phyloP scores from a whole-genome alignment of 2,329 filamentous ascomycete species.

The Cladosporium phlei region DNA sequence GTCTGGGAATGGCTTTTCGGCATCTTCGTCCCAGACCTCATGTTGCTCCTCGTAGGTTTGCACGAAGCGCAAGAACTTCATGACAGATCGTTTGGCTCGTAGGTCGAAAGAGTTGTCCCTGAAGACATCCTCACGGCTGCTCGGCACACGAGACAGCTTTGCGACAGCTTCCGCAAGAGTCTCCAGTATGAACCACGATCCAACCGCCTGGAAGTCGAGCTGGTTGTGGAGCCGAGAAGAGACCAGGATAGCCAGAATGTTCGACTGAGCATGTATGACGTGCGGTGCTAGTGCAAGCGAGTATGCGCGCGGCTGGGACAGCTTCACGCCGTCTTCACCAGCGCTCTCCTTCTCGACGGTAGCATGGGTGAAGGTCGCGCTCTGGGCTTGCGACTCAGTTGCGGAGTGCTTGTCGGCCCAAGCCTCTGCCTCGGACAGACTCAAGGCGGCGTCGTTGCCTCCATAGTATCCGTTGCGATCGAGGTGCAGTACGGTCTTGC shows the following conservation, averaged over 20 bases:
- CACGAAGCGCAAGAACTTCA: conserved; percentile 92
- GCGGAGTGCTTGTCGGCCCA: conserved; percentile 55
- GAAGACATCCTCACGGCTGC: conserved; percentile 88
- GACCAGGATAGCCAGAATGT: conserved; percentile 73
- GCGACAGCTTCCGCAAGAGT: not conserved
- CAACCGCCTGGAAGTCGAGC: conserved; percentile 88
- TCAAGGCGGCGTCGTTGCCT: conserved; percentile 77
- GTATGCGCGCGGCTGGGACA: conserved; percentile 67
- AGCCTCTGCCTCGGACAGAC: conserved; percentile 70
- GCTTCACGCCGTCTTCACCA: conserved; percentile 33
- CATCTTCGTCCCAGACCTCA: conserved; percentile 56
- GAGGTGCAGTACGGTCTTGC: conserved; percentile 85
- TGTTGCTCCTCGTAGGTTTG: conserved; percentile 61
- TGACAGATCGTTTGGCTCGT: conserved; percentile 76
- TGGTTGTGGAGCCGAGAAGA: conserved; percentile 83
- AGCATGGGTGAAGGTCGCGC: conserved; percentile 27
- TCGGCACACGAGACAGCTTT: conserved; percentile 61
- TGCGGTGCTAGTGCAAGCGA: conserved; percentile 79
- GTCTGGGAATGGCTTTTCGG: conserved; percentile 50
- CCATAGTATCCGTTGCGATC: conserved; percentile 88
- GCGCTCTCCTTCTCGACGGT: conserved; percentile 29
- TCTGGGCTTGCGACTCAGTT: not conserved
- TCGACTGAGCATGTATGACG: conserved; percentile 77
- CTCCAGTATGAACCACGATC: conserved; percentile 80
- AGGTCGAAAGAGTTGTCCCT: conserved; percentile 68